Base-by-base conservation (phyloP, 345 rosid genomes). In the Salix koriyanagi region DNA sequence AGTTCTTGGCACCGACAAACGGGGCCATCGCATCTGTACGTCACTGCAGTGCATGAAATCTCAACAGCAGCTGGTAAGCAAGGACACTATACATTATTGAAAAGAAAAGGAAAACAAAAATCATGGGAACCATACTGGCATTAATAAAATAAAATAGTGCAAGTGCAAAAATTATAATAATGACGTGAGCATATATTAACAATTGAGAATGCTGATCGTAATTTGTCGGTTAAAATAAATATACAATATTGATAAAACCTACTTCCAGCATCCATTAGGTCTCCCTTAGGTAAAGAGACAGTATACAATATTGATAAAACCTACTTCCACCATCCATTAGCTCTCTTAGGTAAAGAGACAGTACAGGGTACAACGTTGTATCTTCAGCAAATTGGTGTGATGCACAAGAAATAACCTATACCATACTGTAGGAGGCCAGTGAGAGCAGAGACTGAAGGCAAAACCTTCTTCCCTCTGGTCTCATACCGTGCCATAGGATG, bases 361-460 rank as follows among this genome's bases (percentile, higher is more conserved):
- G 70, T 77, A 77, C 12, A 39, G 34, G 77, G 65, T 78, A 79
- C 75, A 46, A 44, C 68, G n/a, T 60, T 70, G 73, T 78, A 60
- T 69, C 80, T 82, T 81, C 79, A 61, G 54, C 85, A 77, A 80
- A 71, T 79, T 73, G 67, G 81, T 85, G 75, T 72, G 86, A 86
- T 84, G 83, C 83, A 87, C 87, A 88, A 73, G 80, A 82, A 82
- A 81, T 66, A 73, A 64, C 75, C 60, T 39, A 23, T 73, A 67
- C 70, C 65, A 72, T 71, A 70, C 60, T 13, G 75, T 62, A 48
- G 69, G 65, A 77, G 64, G 58, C 18, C 41, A 62, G 79, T 79
- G 77, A 73, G 77, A 74, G 82, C 86, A 85, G 92, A 93, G 95
- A 85, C 95, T 94, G 97, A 90, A 94, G 94, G 83, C 98, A 84